A percentile compares a stretch with the other conserved stretches of the same genome.
These are phyloP conservation scores for Suhomyces atakaporum DNA, from an alignment of 1,139 yeast genomes.

Conservation along the genomic window DNA sequence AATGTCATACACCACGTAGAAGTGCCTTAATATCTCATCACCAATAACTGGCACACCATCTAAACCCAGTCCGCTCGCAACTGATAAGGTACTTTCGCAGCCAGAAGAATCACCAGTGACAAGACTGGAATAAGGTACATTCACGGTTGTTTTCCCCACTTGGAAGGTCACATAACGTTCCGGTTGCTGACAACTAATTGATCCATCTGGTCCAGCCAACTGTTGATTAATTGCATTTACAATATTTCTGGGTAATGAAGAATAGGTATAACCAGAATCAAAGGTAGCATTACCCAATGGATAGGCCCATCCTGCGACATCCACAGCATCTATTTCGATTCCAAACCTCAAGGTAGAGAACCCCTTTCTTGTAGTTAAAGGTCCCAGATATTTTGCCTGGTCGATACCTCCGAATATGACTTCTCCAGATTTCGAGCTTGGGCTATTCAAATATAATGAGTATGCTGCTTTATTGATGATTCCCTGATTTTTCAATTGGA, in stretches of 20 bases:
- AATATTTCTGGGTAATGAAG: slow-evolving; percentile 1
- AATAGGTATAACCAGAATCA: slow-evolving; percentile 10
- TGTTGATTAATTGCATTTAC: background rate
- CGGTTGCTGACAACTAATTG: slow-evolving; percentile 4
- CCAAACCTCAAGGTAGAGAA: slow-evolving; percentile 1
- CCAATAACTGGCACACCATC: slow-evolving; percentile 16
- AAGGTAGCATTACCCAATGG: slow-evolving; percentile 2
- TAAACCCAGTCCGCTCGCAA: background rate
- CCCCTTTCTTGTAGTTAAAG: slow-evolving; percentile 14
- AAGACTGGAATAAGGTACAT: slow-evolving; percentile 7
- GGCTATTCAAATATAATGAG: slow-evolving; percentile 23
- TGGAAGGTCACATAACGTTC: slow-evolving; percentile 1
- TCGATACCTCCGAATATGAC: slow-evolving; percentile 25
- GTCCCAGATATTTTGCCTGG: slow-evolving; percentile 21
- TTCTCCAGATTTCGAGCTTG: slow-evolving; percentile 15
- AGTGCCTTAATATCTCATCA: slow-evolving; percentile 23
- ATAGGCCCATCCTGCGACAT: background rate
- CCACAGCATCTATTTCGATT: slow-evolving; percentile 2
- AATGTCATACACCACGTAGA: slow-evolving; percentile 25
- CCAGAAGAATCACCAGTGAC: background rate
- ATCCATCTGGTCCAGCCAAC: background rate
- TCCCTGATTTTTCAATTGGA: slow-evolving; percentile 24
- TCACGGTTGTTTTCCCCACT: slow-evolving; percentile 5
- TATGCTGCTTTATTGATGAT: slow-evolving; percentile 22
- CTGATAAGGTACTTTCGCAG: background rate